These are phyloP conservation scores for Termitomyces sp. DNA, from an alignment of 768 basidiomycete species.

Conservation along the genomic window DNA sequence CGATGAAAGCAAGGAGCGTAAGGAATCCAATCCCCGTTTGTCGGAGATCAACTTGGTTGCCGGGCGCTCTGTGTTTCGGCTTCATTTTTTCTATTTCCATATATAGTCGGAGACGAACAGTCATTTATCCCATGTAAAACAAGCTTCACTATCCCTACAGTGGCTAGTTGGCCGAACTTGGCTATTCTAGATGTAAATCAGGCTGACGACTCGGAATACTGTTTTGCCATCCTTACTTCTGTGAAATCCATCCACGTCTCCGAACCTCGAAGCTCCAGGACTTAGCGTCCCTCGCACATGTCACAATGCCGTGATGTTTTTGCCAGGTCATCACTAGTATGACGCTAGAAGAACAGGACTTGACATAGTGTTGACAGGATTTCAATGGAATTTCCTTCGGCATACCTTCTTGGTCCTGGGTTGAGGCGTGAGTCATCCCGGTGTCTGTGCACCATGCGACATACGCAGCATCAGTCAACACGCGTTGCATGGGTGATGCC, in stretches of 20 bases:
- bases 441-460: neutral
- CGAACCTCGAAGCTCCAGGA: neutral
- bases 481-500: neutral
- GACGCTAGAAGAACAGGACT: neutral
- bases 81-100: neutral
- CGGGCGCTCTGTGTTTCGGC: neutral
- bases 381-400: neutral
- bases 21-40: neutral
- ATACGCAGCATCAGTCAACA: neutral
- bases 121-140: neutral
- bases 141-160: neutral
- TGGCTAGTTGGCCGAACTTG: neutral
- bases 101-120: neutral
- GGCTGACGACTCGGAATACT: too few species aligned
- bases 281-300: neutral
- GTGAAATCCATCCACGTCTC: too few species aligned
- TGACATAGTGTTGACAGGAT: neutral
- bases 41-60: conserved; percentile 2
- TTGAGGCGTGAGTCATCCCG: neutral
- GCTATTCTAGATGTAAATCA: neutral
- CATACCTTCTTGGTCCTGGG: neutral
- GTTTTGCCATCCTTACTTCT: too few species aligned
- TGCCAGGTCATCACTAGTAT: neutral
- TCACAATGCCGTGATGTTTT: neutral
- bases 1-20: conserved; percentile 3